phyloP scores from a whole-genome alignment of 257 asterid genomes.

The Nicotiana knightiana region DNA sequence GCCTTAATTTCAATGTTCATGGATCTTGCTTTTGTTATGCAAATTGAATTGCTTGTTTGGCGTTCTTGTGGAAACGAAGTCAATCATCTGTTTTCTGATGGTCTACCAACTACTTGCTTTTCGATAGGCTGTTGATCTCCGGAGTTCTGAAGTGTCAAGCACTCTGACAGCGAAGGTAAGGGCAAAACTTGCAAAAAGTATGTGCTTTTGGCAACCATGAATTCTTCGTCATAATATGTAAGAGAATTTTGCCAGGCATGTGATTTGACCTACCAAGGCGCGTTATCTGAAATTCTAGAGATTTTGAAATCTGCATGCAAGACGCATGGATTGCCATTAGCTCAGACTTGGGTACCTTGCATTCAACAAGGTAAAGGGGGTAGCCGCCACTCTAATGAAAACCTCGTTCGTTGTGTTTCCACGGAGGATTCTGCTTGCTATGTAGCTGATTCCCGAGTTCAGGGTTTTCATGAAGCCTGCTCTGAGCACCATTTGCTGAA shows the following conservation, averaged over 20 bases:
- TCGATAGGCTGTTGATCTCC: slow-evolving; percentile 69
- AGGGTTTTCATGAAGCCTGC: slow-evolving; percentile 86
- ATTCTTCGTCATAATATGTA: slow-evolving; percentile 8
- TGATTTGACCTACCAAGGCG: slow-evolving; percentile 67
- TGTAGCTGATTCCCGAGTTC: slow-evolving; percentile 46
- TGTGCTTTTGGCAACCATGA: background rate
- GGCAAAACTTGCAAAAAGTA: background rate
- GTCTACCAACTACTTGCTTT: background rate
- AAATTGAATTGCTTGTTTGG: background rate
- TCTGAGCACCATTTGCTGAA: slow-evolving; percentile 76
- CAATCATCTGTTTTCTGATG: background rate
- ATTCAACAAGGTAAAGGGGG: slow-evolving; percentile 63
- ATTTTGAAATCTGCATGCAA: slow-evolving; percentile 56
- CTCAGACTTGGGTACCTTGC: slow-evolving; percentile 89
- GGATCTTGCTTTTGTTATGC: background rate
- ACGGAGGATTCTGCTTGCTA: slow-evolving; percentile 77
- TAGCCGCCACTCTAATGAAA: slow-evolving; percentile 64
- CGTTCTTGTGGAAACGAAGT: background rate
- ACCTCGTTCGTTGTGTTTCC: slow-evolving; percentile 50
- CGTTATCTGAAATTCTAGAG: slow-evolving; percentile 59
- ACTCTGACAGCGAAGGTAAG: slow-evolving; percentile 41
- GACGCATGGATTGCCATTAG: slow-evolving; percentile 65
- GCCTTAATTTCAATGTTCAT: background rate
- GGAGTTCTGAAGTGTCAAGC: slow-evolving; percentile 46
- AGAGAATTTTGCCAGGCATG: slow-evolving; percentile 33